Evolutionary conservation across 2,329 filamentous ascomycete species (phyloP), one percentile per base, ranked within the genome.

Genomic region (Phaeomoniella chlamydospora): DNA sequence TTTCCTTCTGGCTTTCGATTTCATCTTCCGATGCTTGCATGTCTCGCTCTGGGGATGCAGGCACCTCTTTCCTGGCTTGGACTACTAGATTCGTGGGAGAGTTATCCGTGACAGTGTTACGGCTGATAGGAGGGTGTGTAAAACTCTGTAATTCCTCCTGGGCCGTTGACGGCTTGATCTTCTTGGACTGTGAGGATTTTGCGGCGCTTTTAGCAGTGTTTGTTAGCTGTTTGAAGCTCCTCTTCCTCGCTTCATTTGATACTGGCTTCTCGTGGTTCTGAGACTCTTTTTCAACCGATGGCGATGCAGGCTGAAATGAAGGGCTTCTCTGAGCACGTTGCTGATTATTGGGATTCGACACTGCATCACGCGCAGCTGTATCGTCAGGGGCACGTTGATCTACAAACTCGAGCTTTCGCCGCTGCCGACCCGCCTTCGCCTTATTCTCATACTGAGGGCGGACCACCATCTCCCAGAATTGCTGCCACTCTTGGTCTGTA

Each of bases 281-380:
- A 29, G 22, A 29, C 35, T 37, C 34, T 9, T 9, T n/a, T 18
- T 19, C 35, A 18, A 34, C 22, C 13, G 37, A 39, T 11, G 45
- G 42, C 26, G 39, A 44, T 18, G 46, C 39, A 17, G 44, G 45
- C 30, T 39, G 39, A 29, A 42, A 42, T 29, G 44, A 45, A 29
- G 46, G 44, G 35, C 43, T 46, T 36, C 33, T 41, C 10, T 13
- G 22, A 13, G 34, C 22, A 9, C n/a, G 22, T 9, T 26, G 6
- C 6, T 26, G 9, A 26, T 26, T 26, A 26, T 26, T 26, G 22
- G 22, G 22, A n/a, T 26, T 26, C 9, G 22, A 26, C 22, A n/a
- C 22, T n/a, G 22, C 22, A 26, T 26, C 9, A 26, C 9, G 6
- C 6, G 6, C n/a, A n/a, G 22, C 22, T n/a, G 6, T 6, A n/a